Evolutionary conservation across 768 basidiomycete species (phyloP), one percentile per base, ranked within the genome.

Genomic region (Podaxis sp.): DNA sequence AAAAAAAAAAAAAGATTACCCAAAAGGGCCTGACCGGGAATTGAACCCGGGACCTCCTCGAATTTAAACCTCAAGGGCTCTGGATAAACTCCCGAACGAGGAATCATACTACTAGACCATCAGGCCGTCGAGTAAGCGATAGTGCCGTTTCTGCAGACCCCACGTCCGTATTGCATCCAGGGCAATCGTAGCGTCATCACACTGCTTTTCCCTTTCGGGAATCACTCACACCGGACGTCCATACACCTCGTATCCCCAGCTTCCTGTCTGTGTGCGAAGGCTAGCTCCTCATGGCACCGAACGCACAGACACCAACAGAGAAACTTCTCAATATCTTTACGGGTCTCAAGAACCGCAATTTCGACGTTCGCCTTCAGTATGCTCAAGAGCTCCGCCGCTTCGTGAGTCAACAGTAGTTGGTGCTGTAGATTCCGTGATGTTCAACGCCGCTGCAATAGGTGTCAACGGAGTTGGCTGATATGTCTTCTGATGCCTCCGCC

Each of bases 41-140:
- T 88, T 87, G 87, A 90, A 89, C 88, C 86, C 86, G 82, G 86
- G 86, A 88, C 88, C 88, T 89, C 87, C 87, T 87, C 86, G 83
- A 87, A 61, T 63, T 54, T 27, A 57, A 58, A 57, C 64, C 61
- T 60, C 27, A 59, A 64, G 62, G 29, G 37, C 33, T 41, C 33
- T 55, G 56, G 54, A 37, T n/a, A 38, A 33, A 8, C 50, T 49
- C 83, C 82, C 82, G 80, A 83, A 85, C 80, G 80, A 82, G 80
- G 83, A 83, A 83, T 85, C 83, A 83, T 84, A 81, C 83, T 79
- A 83, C 83, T 83, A 84, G 82, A 62, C 61, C 61, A 62, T 62
- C 61, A 62, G 61, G 61, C 61, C 61, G 43, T 43, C 17, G 19
- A 24, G 4, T 5, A 29, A 2, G 5, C 8, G 8, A 2, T 9